Percentiles rank a stretch among this genome's conserved stretches.
These are phyloP conservation scores for Acacia confusa DNA, from an alignment of 306 rosid genomes.

Conservation along the genomic window DNA sequence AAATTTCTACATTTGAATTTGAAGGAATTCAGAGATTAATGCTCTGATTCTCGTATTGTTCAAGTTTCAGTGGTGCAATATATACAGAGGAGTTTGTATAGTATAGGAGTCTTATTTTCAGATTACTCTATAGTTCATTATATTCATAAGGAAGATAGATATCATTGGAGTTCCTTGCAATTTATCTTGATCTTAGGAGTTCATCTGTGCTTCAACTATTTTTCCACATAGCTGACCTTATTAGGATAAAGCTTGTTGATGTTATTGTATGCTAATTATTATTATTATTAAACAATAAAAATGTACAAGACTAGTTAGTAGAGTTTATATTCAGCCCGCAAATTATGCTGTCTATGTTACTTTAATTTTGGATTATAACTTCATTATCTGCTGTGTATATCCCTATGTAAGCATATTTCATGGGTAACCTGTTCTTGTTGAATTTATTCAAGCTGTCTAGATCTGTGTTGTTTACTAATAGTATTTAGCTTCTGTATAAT, in stretches of 20 bases:
- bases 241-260: not conserved
- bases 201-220: not conserved
- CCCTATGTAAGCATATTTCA: slow-evolving; percentile 3
- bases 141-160: not conserved
- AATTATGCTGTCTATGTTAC: not conserved
- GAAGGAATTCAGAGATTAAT: not conserved
- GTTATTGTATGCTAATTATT: not conserved
- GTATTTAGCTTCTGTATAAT: not conserved
- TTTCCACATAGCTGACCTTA: not conserved
- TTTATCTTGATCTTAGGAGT: not conserved
- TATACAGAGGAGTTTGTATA: not conserved
- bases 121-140: not conserved
- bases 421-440: not conserved
- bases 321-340: not conserved
- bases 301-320: not conserved
- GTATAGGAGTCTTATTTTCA: not conserved
- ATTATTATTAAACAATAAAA: not conserved
- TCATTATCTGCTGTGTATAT: not conserved
- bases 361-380: not conserved
- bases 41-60: not conserved
- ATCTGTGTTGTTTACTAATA: not conserved
- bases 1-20: not conserved
- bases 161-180: not conserved
- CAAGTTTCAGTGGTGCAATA: not conserved
- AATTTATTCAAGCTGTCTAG: not conserved